These are phyloP conservation scores for Mucor saturninus DNA, from an alignment of 371 early-diverging fungal species.

Conservation along the genomic window DNA sequence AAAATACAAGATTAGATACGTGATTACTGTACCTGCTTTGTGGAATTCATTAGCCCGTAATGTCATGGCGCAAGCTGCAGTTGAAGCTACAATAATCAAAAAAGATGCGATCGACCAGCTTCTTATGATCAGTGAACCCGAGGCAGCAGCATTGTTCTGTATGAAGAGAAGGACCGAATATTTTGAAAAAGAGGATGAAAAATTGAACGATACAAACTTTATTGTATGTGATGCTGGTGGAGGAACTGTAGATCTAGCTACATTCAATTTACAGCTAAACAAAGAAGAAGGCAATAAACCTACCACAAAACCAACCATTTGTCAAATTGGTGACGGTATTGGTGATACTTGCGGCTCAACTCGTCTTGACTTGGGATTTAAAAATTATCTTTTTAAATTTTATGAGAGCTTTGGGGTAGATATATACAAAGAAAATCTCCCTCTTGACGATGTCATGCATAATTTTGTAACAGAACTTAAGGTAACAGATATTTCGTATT, in stretches of 20 bases:
- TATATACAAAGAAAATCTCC: not conserved
- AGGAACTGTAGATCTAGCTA: constrained; percentile 53
- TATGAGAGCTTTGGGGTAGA: not conserved
- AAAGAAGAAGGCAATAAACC: too few species aligned
- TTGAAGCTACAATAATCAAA: constrained; percentile 39
- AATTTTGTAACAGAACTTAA: too few species aligned
- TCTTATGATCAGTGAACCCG: constrained; percentile 54
- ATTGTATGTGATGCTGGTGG: constrained; percentile 56
- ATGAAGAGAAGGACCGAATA: constrained; percentile 4
- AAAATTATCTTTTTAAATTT: not conserved
- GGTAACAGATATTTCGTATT: too few species aligned
- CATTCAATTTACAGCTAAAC: not conserved
- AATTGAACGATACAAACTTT: constrained; percentile 37
- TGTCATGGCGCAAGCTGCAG: constrained; percentile 42
- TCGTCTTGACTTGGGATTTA: constrained; percentile 49
- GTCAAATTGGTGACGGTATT: constrained; percentile 39
- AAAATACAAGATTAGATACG: not conserved
- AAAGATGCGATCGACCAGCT: constrained; percentile 30
- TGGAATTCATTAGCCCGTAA: constrained; percentile 41
- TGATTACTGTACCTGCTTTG: constrained; percentile 34
- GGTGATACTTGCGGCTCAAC: constrained; percentile 56
- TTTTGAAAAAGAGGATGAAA: not conserved
- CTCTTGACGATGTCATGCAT: not conserved
- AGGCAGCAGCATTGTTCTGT: constrained; percentile 45
- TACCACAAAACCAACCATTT: not conserved